These are phyloP conservation scores for Epichloe festucae DNA, from an alignment of 2,329 filamentous ascomycete genomes.

Conservation along the genomic window DNA sequence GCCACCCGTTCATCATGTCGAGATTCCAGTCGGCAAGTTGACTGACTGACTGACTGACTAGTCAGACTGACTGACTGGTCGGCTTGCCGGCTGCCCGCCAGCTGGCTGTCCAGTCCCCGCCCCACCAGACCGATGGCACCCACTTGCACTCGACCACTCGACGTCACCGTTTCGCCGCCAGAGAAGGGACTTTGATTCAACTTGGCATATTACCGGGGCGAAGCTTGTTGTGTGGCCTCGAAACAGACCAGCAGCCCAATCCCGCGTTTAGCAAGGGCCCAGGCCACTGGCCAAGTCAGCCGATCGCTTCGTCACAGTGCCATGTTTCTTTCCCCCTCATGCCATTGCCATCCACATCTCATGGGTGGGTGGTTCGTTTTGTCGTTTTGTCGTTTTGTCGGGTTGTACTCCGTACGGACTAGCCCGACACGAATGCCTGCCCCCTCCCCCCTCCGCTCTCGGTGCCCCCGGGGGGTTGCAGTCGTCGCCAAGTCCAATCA, in stretches of 20 bases:
- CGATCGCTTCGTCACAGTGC: too few relatives aligned
- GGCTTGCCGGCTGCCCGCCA: background rate
- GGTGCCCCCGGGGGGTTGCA: too few relatives aligned
- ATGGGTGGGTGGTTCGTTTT: background rate
- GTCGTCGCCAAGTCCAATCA: background rate
- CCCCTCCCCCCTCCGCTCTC: background rate
- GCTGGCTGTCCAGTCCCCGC: background rate
- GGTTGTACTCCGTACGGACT: too few relatives aligned
- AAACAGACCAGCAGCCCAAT: too few relatives aligned
- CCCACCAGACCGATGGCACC: constrained; percentile 5
- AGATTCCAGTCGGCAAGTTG: background rate
- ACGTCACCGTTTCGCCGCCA: constrained; percentile 1
- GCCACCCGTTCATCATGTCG: background rate
- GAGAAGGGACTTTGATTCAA: background rate
- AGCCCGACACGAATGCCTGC: background rate
- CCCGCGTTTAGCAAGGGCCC: too few relatives aligned
- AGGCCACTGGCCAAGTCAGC: too few relatives aligned
- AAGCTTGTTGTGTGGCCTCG: background rate
- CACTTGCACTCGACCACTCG: background rate
- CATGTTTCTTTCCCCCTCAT: background rate
- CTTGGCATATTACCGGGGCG: background rate
- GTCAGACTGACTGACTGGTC: too few relatives aligned
- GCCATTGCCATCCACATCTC: background rate
- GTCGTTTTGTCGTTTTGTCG: background rate
- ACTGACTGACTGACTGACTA: too few relatives aligned